These are phyloP conservation scores for Microbotryum violaceum DNA, from an alignment of 1,284 basidiomycete species.

Conservation along the genomic window DNA sequence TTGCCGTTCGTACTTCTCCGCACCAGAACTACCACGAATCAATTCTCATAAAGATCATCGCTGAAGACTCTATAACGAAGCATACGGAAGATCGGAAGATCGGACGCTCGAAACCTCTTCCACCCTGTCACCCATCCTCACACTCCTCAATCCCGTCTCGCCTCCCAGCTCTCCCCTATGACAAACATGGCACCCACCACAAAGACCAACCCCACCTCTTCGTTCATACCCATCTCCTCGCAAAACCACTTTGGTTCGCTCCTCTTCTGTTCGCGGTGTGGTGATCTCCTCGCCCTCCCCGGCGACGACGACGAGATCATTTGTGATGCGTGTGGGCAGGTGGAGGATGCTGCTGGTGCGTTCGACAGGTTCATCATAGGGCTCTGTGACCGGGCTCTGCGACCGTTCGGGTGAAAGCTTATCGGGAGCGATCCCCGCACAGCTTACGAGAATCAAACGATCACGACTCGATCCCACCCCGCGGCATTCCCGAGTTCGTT, in stretches of 20 bases:
- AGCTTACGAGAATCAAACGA: constrained; percentile 91
- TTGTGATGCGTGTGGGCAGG: constrained; percentile 80
- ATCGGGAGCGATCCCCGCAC: not conserved
- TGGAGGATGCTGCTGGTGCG: constrained; percentile 76
- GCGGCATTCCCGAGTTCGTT: constrained; percentile 89
- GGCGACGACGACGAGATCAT: constrained; percentile 67
- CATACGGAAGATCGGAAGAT: too few relatives aligned
- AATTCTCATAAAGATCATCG: too few relatives aligned
- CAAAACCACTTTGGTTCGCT: constrained; percentile 60
- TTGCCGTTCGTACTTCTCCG: too few relatives aligned
- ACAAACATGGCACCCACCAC: too few relatives aligned
- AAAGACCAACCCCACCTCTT: not conserved
- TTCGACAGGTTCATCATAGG: not conserved
- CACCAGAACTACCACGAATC: too few relatives aligned
- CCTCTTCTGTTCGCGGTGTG: constrained; percentile 87
- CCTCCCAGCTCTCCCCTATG: too few relatives aligned
- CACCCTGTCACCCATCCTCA: too few relatives aligned
- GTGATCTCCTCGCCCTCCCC: constrained; percentile 78
- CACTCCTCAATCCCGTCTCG: too few relatives aligned
- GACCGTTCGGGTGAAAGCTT: not conserved
- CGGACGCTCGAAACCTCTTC: too few relatives aligned
- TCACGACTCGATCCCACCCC: constrained; percentile 81
- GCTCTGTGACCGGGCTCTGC: too few relatives aligned
- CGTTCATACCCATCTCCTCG: not conserved
- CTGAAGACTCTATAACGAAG: too few relatives aligned